These are phyloP conservation scores for Leccinum arenicola DNA, from an alignment of 768 basidiomycete species.

Conservation along the genomic window DNA sequence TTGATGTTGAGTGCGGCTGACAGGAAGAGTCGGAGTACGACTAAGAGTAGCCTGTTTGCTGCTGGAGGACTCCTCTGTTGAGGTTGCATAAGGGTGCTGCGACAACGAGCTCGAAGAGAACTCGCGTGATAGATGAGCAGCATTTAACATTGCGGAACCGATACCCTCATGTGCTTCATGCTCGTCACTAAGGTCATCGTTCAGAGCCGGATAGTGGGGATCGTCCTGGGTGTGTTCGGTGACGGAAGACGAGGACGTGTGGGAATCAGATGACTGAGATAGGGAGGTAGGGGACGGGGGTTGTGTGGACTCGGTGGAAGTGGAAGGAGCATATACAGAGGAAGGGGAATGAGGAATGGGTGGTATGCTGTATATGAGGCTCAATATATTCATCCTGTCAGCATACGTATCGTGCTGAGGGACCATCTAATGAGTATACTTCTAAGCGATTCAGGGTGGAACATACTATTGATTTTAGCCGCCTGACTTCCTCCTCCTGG, in stretches of 20 bases:
- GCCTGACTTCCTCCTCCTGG: slow-evolving; percentile 84
- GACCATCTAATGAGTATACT: slow-evolving; percentile 15
- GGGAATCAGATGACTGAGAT: slow-evolving; percentile 46
- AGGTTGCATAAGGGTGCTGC: slow-evolving; percentile 52
- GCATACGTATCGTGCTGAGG: slow-evolving; percentile 90
- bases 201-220: slow-evolving; percentile 17
- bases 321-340: slow-evolving; percentile 44
- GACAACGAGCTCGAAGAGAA: slow-evolving; percentile 23
- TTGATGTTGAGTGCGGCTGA: slow-evolving; percentile 26
- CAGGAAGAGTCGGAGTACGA: slow-evolving; percentile 37
- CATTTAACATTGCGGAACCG: slow-evolving; percentile 43
- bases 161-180: slow-evolving; percentile 42
- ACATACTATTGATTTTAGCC: slow-evolving; percentile 86
- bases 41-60: slow-evolving; percentile 22
- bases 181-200: slow-evolving; percentile 28
- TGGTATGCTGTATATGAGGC: slow-evolving; percentile 85
- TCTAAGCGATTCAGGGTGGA: slow-evolving; percentile 9
- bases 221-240: slow-evolving; percentile 40
- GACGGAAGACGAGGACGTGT: slow-evolving; percentile 46
- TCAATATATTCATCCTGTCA: slow-evolving; percentile 90
- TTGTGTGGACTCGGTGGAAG: slow-evolving; percentile 36
- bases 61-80: slow-evolving; percentile 37
- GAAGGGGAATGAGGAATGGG: slow-evolving; percentile 65
- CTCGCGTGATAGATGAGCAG: slow-evolving; percentile 29
- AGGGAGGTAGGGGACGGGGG: slow-evolving; percentile 35